A percentile compares a stretch with the other conserved stretches of the same genome.
phyloP scores from a whole-genome alignment of 2,329 filamentous ascomycete genomes.

The Fusarium pseudograminearum region DNA sequence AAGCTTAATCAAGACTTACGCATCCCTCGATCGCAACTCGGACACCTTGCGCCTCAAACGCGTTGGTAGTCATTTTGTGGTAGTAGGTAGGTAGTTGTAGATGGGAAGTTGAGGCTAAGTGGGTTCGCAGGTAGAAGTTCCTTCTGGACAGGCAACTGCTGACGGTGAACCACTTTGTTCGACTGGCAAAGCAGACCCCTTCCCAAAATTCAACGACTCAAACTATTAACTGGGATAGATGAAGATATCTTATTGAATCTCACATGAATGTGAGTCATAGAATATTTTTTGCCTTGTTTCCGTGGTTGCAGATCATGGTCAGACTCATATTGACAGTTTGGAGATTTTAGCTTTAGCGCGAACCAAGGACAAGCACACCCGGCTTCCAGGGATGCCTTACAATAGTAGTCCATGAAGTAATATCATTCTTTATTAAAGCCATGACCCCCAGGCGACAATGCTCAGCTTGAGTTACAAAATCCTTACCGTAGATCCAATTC shows the following conservation, averaged over 20 bases:
- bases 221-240: not conserved
- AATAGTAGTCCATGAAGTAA: slow-evolving; percentile 8
- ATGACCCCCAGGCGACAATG: slow-evolving; percentile 1
- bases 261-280: not conserved
- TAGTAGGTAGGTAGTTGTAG: slow-evolving; percentile 23
- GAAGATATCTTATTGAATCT: not conserved
- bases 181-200: not conserved
- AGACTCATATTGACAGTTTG: not conserved
- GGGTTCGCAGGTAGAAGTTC: slow-evolving; percentile 26
- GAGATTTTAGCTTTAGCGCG: not conserved
- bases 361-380: not conserved
- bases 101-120: slow-evolving; percentile 32
- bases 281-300: not conserved
- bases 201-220: slow-evolving; percentile 9
- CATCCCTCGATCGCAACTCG: slow-evolving; percentile 90
- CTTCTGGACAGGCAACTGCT: slow-evolving; percentile 3
- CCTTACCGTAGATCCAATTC: slow-evolving; percentile 7
- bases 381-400: slow-evolving; percentile 1
- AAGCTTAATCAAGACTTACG: slow-evolving; percentile 62
- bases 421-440: slow-evolving; percentile 5
- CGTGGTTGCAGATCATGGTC: not conserved
- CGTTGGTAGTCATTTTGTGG: slow-evolving; percentile 49
- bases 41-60: slow-evolving; percentile 62
- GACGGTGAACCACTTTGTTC: not conserved
- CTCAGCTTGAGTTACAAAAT: slow-evolving; percentile 3